A percentile compares a stretch with the other conserved stretches of the same genome.
Evolutionary conservation across 2,329 filamentous ascomycete species (phyloP).

Genomic region (Colletotrichum abscissum): DNA sequence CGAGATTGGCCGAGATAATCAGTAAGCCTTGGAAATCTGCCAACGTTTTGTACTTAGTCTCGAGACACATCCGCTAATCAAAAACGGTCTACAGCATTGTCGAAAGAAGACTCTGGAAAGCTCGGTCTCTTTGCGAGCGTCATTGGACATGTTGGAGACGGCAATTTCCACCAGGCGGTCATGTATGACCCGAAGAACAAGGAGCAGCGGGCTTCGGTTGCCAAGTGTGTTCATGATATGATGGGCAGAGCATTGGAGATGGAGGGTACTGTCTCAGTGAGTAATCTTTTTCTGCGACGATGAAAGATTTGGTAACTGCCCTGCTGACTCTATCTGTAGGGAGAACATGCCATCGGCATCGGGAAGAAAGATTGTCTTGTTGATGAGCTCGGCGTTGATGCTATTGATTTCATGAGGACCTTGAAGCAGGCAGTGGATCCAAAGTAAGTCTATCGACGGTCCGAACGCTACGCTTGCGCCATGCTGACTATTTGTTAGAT

Average conservation of each 20-base stretch:
- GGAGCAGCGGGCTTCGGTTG: conserved; percentile 62
- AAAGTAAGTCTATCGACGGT: conserved; percentile 39
- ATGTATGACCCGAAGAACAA: conserved; percentile 57
- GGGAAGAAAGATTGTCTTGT: conserved; percentile 72
- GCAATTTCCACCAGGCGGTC: conserved; percentile 75
- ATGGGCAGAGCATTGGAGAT: conserved; percentile 76
- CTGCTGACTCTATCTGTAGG: conserved; percentile 42
- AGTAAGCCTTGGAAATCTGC: conserved; percentile 37
- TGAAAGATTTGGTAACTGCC: neutral
- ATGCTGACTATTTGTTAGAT: conserved; percentile 47
- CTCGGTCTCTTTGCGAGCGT: conserved; percentile 74
- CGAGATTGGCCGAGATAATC: conserved; percentile 77
- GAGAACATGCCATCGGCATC: conserved; percentile 77
- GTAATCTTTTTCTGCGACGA: conserved; percentile 40
- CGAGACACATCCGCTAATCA: neutral
- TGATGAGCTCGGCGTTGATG: conserved; percentile 72
- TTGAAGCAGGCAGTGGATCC: conserved; percentile 74
- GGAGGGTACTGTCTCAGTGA: conserved; percentile 74
- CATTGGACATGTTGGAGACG: conserved; percentile 80
- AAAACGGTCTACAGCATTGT: conserved; percentile 58
- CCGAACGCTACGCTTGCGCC: neutral
- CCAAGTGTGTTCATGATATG: conserved; percentile 74
- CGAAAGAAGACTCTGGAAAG: conserved; percentile 72
- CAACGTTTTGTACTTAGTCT: neutral
- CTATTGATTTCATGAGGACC: conserved; percentile 74